Conservation (phyloP, 495 filamentous ascomycete genomes). For the Podospora pseudopauciseta region DNA sequence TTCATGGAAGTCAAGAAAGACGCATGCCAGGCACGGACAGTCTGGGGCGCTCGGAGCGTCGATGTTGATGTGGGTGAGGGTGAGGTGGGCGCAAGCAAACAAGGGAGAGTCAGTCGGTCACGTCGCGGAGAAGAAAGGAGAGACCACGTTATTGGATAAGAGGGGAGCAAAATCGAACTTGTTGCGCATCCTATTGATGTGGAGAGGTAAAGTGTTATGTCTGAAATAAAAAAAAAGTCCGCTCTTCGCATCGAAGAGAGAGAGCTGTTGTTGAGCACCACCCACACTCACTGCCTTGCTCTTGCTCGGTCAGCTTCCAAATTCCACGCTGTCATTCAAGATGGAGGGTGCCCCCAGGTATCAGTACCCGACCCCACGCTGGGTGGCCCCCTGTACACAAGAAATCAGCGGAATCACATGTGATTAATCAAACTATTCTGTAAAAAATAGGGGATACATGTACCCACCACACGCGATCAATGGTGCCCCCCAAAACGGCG, state of each 20-base stretch:
- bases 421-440: background rate
- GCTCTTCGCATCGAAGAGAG: background rate
- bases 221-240: background rate
- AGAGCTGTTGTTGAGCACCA: background rate
- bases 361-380: slow-evolving; percentile 5
- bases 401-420: background rate
- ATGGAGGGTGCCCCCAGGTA: background rate
- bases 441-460: background rate
- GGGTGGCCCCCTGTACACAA: background rate
- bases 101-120: background rate
- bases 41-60: background rate
- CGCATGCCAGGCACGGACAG: background rate
- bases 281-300: background rate
- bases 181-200: background rate
- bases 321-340: slow-evolving; percentile 36
- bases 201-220: background rate
- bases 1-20: background rate
- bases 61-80: background rate
- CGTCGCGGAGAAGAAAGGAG: background rate
- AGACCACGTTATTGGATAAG: background rate
- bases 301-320: slow-evolving; percentile 20
- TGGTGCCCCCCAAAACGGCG: background rate
- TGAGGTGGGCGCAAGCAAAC: background rate
- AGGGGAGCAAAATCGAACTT: background rate
- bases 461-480: background rate